Conservation (phyloP, 768 basidiomycete genomes). For the Mycena haematopus region DNA sequence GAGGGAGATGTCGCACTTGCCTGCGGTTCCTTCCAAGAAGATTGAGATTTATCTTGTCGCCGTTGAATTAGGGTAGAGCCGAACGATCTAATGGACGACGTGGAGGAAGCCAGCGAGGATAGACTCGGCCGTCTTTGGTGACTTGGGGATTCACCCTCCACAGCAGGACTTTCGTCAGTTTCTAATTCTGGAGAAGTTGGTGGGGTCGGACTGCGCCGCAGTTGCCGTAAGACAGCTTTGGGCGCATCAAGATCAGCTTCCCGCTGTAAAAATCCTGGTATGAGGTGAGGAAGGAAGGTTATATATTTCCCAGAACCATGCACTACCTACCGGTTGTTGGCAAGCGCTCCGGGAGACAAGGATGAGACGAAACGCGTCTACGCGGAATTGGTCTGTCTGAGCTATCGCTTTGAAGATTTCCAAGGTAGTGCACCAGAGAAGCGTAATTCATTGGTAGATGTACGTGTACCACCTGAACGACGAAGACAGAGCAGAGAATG, state of each 20-base stretch:
- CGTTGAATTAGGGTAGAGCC: slow-evolving; percentile 30
- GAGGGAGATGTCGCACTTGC: slow-evolving; percentile 38
- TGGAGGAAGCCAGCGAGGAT: slow-evolving; percentile 34
- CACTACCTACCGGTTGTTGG: slow-evolving; percentile 47
- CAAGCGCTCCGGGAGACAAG: slow-evolving; percentile 72
- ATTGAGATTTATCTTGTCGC: slow-evolving; percentile 20
- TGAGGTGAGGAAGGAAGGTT: slow-evolving; percentile 1
- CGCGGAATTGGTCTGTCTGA: slow-evolving; percentile 35
- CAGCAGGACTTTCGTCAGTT: slow-evolving; percentile 19
- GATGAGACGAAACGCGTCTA: slow-evolving; percentile 51
- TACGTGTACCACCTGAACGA: too few relatives aligned
- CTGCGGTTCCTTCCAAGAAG: slow-evolving; percentile 61
- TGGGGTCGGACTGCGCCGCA: slow-evolving; percentile 49
- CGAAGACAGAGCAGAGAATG: too few relatives aligned
- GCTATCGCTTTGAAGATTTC: slow-evolving; percentile 40
- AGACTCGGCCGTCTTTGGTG: slow-evolving; percentile 33
- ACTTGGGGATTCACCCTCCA: slow-evolving; percentile 27
- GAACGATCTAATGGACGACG: slow-evolving; percentile 43
- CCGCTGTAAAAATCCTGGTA: slow-evolving; percentile 66
- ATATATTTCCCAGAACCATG: slow-evolving; percentile 40
- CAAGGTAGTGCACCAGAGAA: slow-evolving; percentile 42
- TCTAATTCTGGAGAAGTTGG: slow-evolving; percentile 29
- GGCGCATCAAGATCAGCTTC: slow-evolving; percentile 71
- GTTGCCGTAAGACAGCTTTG: slow-evolving; percentile 59
- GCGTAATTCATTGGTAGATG: slow-evolving; percentile 58